Evolutionary conservation across 768 basidiomycete genomes (phyloP), one percentile per base, ranked within the genome.

Genomic region (Botryobasidium botryosum): DNA sequence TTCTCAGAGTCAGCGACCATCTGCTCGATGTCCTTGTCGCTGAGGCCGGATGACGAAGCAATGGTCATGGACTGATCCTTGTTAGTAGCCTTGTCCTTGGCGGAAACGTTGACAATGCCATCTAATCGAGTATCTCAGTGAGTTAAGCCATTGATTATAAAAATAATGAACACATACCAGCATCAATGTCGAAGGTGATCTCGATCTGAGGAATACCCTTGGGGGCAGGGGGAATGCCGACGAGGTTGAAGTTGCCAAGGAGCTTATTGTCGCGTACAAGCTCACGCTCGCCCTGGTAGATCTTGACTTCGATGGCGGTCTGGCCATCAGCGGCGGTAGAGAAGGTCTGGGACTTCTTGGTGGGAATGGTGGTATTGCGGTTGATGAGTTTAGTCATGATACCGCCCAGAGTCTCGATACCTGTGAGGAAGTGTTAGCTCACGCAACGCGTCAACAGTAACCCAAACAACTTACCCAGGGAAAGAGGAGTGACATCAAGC

Each of bases 331-430:
- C 92, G 32, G 94, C 92, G 13, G 94, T 99, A 3, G 92, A 97
- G 74, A 99, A 97, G 35, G 81, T 83, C 62, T 97, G 92, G 0
- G 87, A 90, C 74, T 99, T 99, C 74, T 99, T 99, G 54, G 92
- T 96, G 4, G 94, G 94, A 64, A 97, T 97, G 47, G 94, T 97
- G 8, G 94, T 99, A 69, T 99, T 99, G 48, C 94, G 82, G 58
- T 71, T 80, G 65, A 99, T 99, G 35, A 99, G 75, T 65, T 96
- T 92, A 52, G 92, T 97, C 87, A 99, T 97, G 65, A 99, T 96
- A 58, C 94, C 94, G 53, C 94, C 91, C 51, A 96, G 86, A 8
- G 92, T 97, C 67, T 94, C 90, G 44, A 88, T 88, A 67, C 76
- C 76, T 69, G 26, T 18, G n/a, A 3, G 40, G 17, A 44, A 43